A percentile compares a stretch with the other conserved stretches of the same genome.
Evolutionary conservation across 441 rosid species (phyloP).

Genomic region (Euphorbia celastroides): DNA sequence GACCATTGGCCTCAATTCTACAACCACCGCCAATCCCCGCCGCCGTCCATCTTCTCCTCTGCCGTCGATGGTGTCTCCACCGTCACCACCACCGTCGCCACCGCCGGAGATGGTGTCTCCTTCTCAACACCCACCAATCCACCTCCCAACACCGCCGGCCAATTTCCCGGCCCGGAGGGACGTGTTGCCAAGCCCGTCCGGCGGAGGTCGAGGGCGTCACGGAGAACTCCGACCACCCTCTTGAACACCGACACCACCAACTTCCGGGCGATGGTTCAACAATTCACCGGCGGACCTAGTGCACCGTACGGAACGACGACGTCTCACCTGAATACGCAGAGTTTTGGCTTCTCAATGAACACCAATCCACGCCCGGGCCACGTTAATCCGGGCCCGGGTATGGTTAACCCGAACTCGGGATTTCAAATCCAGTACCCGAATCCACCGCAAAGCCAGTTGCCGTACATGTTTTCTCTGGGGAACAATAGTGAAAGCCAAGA

Average conservation of each 20-base stretch:
- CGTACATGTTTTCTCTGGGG: conserved; percentile 35
- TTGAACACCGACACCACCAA: conserved; percentile 77
- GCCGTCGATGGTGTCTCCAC: conserved; percentile 17
- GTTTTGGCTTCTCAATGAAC: conserved; percentile 21
- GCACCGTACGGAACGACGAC: conserved; percentile 33
- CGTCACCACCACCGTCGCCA: conserved; percentile 15
- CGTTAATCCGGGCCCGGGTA: conserved; percentile 18
- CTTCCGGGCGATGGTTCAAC: conserved; percentile 92
- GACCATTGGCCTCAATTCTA: conserved; percentile 45
- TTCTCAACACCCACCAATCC: background rate
- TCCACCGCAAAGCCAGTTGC: conserved; percentile 19
- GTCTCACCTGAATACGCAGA: conserved; percentile 13
- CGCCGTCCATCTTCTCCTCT: conserved; percentile 6
- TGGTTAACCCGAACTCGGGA: conserved; percentile 17
- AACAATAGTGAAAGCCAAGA: background rate
- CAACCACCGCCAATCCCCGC: conserved; percentile 17
- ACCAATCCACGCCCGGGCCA: conserved; percentile 24
- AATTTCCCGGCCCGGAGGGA: conserved; percentile 45
- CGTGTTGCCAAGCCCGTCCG: conserved; percentile 70
- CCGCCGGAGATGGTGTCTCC: background rate
- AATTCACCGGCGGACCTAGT: conserved; percentile 80
- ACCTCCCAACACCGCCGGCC: conserved; percentile 1
- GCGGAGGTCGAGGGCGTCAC: conserved; percentile 73
- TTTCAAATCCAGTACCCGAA: conserved; percentile 30
- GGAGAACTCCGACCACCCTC: conserved; percentile 86